Evolutionary conservation across 495 filamentous ascomycete species (phyloP), one percentile per base, ranked within the genome.

Genomic region (Penicilliopsis zonata): DNA sequence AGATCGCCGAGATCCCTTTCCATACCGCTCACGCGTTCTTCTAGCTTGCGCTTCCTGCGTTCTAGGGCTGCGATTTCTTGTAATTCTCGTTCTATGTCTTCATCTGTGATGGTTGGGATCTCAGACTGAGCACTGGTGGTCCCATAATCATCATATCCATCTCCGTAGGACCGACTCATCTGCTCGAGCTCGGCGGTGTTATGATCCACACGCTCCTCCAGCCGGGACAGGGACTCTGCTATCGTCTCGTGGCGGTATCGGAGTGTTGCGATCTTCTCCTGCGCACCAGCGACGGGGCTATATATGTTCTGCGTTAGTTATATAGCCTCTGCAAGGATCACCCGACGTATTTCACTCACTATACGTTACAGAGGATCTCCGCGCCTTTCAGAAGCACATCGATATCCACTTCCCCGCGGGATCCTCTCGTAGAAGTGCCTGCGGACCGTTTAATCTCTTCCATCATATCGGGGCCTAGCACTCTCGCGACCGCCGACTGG

Each of bases 311-410:
- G 21, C 21, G 29, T 13, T 19, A 16, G 28, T 13, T 4, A 17
- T 25, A 18, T 14, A 17, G 27, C 9, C 9, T 24, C 15, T 5
- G 25, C 3, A 36, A 22, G 17, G 9, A 3, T 4, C 18, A 33
- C 9, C 5, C 14, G 31, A 33, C 3, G 7, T 13, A 8, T 17
- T 4, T 21, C 7, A 61, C 68, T 38, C 70, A 84, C 70, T 95
- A 98, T 20, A 94, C 86, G 28, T 65, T 68, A 46, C 83, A 86
- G 16, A 98, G 66, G 58, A 86, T 93, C 61, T 96, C 86, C 3
- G 87, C 90, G 1, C 90, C 88, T 33, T 72, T 69, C 12, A 98
- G 66, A 20, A 98, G 55, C 3, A 92, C 65, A 49, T 93, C 82
- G 14, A 96, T 76, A 53, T 96, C 84, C 5, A 96, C 66, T 22